These are phyloP conservation scores for Aegle marmelos DNA, from an alignment of 345 rosid genomes.

Conservation along the genomic window DNA sequence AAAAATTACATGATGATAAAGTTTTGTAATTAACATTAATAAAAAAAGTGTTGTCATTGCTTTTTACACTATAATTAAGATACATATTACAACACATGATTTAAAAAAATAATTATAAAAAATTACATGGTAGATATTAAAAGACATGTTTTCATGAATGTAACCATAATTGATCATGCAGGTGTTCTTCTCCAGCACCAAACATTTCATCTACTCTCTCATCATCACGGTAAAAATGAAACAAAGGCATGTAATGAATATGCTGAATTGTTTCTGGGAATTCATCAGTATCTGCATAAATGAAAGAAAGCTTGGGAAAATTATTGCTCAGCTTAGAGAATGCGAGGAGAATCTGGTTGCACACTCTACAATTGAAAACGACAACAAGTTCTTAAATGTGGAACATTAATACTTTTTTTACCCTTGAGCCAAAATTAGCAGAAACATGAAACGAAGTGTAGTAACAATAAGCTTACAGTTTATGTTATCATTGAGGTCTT, in stretches of 20 bases:
- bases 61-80: no score
- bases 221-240: constrained; percentile 82
- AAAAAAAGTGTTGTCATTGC: no score
- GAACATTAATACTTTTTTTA: background rate
- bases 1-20: no score
- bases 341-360: constrained; percentile 75
- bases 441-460: background rate
- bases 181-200: constrained; percentile 86
- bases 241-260: constrained; percentile 86
- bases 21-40: no score
- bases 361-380: constrained; percentile 71
- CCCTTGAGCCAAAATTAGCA: background rate
- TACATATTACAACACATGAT: no score
- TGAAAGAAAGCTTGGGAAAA: constrained; percentile 59
- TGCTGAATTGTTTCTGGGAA: constrained; percentile 83
- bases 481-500: background rate
- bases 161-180: constrained; percentile 87
- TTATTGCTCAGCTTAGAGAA: constrained; percentile 67
- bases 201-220: constrained; percentile 92
- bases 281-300: constrained; percentile 90
- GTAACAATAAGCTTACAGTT: background rate
- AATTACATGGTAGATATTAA: no score
- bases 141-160: constrained; percentile 53
- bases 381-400: background rate
- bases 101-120: no score